Evolutionary conservation across 257 asterid species (phyloP).

Genomic region (Solanum arcanum): DNA sequence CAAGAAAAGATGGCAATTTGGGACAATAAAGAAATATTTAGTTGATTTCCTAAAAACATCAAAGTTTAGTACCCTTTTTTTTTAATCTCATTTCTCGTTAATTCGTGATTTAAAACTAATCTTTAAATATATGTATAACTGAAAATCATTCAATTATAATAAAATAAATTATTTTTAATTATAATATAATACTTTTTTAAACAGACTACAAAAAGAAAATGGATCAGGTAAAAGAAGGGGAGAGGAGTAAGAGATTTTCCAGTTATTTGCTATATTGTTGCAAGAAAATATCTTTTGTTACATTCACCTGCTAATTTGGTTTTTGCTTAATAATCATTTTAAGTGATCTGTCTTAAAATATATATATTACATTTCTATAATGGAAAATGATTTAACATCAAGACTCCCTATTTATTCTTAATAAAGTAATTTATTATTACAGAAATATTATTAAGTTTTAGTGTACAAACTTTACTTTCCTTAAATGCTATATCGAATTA

Average conservation of each 20-base stretch:
- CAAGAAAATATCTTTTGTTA: background rate
- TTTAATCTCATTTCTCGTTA: too few species aligned
- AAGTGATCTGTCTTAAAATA: too few species aligned
- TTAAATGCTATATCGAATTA: background rate
- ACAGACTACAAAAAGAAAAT: too few species aligned
- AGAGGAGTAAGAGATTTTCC: background rate
- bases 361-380: too few species aligned
- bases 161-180: too few species aligned
- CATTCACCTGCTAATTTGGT: background rate
- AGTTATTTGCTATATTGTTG: background rate
- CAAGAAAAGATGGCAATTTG: background rate
- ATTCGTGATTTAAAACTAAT: fast-evolving
- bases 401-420: background rate
- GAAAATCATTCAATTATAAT: fast-evolving
- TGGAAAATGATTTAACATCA: too few species aligned
- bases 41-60: background rate
- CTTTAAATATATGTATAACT: too few species aligned
- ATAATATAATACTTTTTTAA: too few species aligned
- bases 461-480: too few species aligned
- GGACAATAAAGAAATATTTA: background rate
- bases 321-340: background rate
- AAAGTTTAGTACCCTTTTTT: background rate
- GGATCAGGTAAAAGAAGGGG: background rate
- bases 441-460: background rate
- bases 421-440: background rate